phyloP scores from a whole-genome alignment of 2,329 filamentous ascomycete species.

The Colletotrichum sublineola region DNA sequence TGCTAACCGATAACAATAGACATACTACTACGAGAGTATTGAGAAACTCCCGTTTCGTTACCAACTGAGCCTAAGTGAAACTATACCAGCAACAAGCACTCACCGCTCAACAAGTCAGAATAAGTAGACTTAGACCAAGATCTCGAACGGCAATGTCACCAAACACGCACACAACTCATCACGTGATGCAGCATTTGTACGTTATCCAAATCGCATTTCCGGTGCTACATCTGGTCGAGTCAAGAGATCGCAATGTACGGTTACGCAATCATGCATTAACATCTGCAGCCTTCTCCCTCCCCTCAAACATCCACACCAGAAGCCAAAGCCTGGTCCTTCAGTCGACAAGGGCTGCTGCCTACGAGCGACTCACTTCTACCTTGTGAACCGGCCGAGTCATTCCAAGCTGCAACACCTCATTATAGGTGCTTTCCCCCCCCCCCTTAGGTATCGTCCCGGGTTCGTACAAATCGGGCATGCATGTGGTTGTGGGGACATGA shows the following conservation, averaged over 20 bases:
- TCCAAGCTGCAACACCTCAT: not conserved
- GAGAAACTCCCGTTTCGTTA: not conserved
- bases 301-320: not conserved
- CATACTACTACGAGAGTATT: not conserved
- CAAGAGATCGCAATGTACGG: not conserved
- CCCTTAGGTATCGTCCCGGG: too few species aligned
- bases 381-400: not conserved
- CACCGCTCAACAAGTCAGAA: not conserved
- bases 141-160: not conserved
- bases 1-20: too few species aligned
- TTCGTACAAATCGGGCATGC: not conserved
- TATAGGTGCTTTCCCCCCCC: not conserved
- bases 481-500: not conserved
- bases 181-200: not conserved
- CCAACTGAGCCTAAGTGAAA: too few species aligned
- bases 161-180: not conserved
- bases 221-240: not conserved
- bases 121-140: not conserved
- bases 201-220: not conserved
- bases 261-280: slow-evolving; percentile 14
- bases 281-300: not conserved
- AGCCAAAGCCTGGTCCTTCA: not conserved
- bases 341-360: slow-evolving; percentile 7
- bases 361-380: not conserved
- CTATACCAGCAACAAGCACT: not conserved